Evolutionary conservation across 805 yeast genomes (phyloP), one percentile per base, ranked within the genome.

Genomic region (Saccharomycopsis sp.): DNA sequence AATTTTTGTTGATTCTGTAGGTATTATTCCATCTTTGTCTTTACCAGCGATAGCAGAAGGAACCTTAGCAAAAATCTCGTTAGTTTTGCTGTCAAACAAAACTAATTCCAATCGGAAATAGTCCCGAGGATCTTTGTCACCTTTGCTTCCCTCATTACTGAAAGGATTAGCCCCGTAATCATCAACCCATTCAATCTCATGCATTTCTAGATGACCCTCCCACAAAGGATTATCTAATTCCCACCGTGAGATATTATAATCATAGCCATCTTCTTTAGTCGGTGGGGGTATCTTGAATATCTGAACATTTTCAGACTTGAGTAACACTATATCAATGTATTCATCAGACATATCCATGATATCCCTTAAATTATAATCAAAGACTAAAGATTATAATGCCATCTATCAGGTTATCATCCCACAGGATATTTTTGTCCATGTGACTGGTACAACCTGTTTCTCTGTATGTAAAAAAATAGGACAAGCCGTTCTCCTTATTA

Each of bases 211-310:
- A 13, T 32, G 35, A 4, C 52, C 52, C 16, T 31, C 24, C 52
- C 52, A 49, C 9, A 49, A 17, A 2, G 43, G 43, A 13, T 19
- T 20, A 38, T 42, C 45, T 9, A 37, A 11, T 13, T 46, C 27
- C 52, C 52, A 49, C 6, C 16, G 17, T 17, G 45, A 42, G 4
- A 49, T 40, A 23, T 46, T 49, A 32, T 45, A 50, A 22, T 49
- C 37, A 23, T 14, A 42, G 4, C 40, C 41, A 28, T 49, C 41
- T 28, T 29, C 41, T 19, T 33, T 33, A 11, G 23, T 14, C 3
- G 52, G 52, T 7, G 50, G 43, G 16, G 52, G 52, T 17, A 49
- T 49, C 7, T 11, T 11, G 33, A 29, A 41, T 11, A 49, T 34
- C 40, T 14, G 44, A n/a, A 49, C 52, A 22, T 45, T 29, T 16